Conservation (phyloP, 2,329 filamentous ascomycete species). For the Diaporthe aspalathi region DNA sequence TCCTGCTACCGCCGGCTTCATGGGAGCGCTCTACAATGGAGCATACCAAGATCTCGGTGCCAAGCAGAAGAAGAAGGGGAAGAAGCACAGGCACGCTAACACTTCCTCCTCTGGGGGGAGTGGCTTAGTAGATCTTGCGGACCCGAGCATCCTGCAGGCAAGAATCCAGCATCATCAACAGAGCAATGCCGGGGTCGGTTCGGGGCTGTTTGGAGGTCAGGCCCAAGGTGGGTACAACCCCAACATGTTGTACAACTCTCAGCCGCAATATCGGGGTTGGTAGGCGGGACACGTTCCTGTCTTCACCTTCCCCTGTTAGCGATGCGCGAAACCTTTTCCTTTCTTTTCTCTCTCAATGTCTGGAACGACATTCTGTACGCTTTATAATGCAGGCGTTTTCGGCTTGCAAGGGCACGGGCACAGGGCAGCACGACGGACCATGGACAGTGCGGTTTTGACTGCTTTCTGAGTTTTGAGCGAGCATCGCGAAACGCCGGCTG, state of each 20-base stretch:
- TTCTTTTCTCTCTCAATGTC: conserved; percentile 30
- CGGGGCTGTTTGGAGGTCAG: conserved; percentile 90
- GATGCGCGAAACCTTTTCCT: conserved; percentile 20
- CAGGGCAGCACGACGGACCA: conserved; percentile 39
- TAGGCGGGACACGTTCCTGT: conserved; percentile 47
- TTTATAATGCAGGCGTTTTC: conserved; percentile 39
- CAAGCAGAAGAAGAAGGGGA: conserved; percentile 99
- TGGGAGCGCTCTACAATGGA: conserved; percentile 92
- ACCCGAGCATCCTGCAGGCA: conserved; percentile 99
- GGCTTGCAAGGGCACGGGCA: conserved; percentile 39
- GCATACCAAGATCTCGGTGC: conserved; percentile 90
- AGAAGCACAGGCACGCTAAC: conserved; percentile 99
- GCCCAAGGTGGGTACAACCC: conserved; percentile 94
- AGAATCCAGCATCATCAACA: conserved; percentile 91
- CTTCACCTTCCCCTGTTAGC: not conserved
- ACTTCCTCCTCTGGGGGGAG: conserved; percentile 99
- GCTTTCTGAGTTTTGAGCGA: conserved; percentile 41
- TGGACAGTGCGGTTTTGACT: conserved; percentile 36
- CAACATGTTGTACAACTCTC: conserved; percentile 83
- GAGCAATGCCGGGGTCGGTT: conserved; percentile 84
- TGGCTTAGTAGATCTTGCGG: conserved; percentile 99
- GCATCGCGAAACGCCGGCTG: conserved; percentile 41
- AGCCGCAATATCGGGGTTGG: conserved; percentile 72
- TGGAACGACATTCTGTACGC: conserved; percentile 35
- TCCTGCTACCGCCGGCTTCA: conserved; percentile 85